phyloP scores from a whole-genome alignment of 192 early-diverging fungal species.

The Geranomyces michiganensis region DNA sequence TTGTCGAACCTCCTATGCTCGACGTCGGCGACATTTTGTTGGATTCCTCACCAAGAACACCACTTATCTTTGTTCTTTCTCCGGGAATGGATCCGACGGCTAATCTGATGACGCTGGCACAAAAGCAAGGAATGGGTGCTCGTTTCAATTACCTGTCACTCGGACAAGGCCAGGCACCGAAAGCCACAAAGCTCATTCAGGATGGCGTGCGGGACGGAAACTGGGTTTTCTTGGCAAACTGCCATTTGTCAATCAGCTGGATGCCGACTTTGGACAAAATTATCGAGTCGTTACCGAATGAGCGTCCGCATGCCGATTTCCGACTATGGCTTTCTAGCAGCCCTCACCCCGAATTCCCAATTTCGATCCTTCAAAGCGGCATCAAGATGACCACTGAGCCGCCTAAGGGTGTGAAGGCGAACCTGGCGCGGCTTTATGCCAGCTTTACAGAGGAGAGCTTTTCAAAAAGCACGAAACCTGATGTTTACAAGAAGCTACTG shows the following conservation, averaged over 20 bases:
- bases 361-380: slow-evolving; percentile 61
- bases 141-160: slow-evolving; percentile 62
- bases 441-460: slow-evolving; percentile 56
- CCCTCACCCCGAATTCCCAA: slow-evolving; percentile 67
- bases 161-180: slow-evolving; percentile 66
- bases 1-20: slow-evolving; percentile 62
- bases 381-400: slow-evolving; percentile 70
- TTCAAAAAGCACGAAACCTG: slow-evolving; percentile 46
- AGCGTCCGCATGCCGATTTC: slow-evolving; percentile 64
- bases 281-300: slow-evolving; percentile 52
- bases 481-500: slow-evolving; percentile 58
- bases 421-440: slow-evolving; percentile 53
- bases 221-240: slow-evolving; percentile 70
- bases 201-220: slow-evolving; percentile 62
- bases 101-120: slow-evolving; percentile 44
- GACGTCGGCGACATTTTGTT: slow-evolving; percentile 59
- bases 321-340: slow-evolving; percentile 65
- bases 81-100: slow-evolving; percentile 64
- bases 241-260: slow-evolving; percentile 67
- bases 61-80: slow-evolving; percentile 67
- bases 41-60: slow-evolving; percentile 57
- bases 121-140: slow-evolving; percentile 55
- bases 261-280: slow-evolving; percentile 67
- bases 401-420: slow-evolving; percentile 63
- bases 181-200: slow-evolving; percentile 62